Evolutionary conservation across 768 basidiomycete species (phyloP), one percentile per base, ranked within the genome.

Genomic region (Podaxis mareebaensis): DNA sequence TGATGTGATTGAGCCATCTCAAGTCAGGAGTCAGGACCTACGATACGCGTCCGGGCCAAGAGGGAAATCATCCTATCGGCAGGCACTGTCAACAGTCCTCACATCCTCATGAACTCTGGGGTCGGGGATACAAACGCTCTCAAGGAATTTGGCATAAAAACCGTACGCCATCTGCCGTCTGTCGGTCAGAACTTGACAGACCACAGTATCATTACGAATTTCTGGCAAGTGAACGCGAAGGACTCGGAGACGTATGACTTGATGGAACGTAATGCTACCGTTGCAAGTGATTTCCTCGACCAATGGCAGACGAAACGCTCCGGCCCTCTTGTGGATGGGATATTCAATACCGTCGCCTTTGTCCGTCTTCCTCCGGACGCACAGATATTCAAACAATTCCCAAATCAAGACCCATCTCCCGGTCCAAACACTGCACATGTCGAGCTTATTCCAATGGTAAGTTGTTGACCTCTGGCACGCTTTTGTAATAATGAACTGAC

Each of bases 61-160:
- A 75, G 73, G 52, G 79, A 79, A 58, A 69, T 79, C 33, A 74
- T 80, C 33, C 68, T 81, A 3, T 78, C 77, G 1, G 76, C 73
- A 10, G 79, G 79, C 20, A 64, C 70, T 1, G 65, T 78, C 39
- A 75, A 75, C 11, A 78, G 76, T 1, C 69, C 77, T 6, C 71
- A 70, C 17, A 67, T 78, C n/a, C 72, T 78, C 15, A 65, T 73
- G 13, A 67, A 72, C 15, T 75, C 76, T 22, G 77, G 76, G 15
- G 77, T 79, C 20, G 78, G 77, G 8, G 68, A 73, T 58, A 66
- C 67, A 17, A 53, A 64, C 2, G 63, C 69, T 6, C 71, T 79
- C 8, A 24, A 48, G 8, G 40, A 55, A 8, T 40, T 73, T 17
- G 72, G 71, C 1, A 69, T 79, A 30, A 38, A 62, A 3, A 58